These are phyloP conservation scores for Colletotrichum tabaci DNA, from an alignment of 2,329 filamentous ascomycete genomes.

Conservation along the genomic window DNA sequence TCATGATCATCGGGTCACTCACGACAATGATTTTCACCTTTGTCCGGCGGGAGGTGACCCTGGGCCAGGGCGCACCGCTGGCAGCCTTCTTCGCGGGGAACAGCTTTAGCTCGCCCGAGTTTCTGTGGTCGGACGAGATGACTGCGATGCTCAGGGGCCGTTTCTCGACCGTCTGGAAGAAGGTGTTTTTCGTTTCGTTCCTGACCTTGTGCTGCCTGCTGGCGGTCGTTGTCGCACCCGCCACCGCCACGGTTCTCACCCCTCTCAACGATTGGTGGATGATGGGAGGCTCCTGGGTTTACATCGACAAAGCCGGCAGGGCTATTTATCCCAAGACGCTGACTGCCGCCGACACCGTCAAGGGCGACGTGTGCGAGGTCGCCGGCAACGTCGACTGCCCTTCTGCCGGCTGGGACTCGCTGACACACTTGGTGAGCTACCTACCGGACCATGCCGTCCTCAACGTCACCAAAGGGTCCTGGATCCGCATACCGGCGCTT, in stretches of 20 bases:
- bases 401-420: conserved; percentile 13
- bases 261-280: conserved; percentile 15
- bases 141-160: conserved; percentile 5
- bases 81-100: conserved; percentile 7
- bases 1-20: conserved; percentile 12
- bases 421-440: conserved; percentile 1
- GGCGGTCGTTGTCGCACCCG: conserved; percentile 4
- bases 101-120: conserved; percentile 1
- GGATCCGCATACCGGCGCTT: conserved; percentile 5
- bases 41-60: conserved; percentile 1
- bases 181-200: conserved; percentile 5
- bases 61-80: conserved; percentile 2
- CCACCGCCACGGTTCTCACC: not conserved
- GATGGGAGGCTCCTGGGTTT: conserved; percentile 14
- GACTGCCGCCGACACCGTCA: not conserved
- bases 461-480: not conserved
- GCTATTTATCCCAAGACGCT: not conserved
- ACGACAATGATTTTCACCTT: conserved; percentile 23
- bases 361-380: not conserved
- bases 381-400: conserved; percentile 10
- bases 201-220: not conserved
- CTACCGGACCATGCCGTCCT: not conserved
- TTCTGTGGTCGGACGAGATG: conserved; percentile 10
- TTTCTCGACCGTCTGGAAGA: conserved; percentile 17
- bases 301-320: not conserved